Evolutionary conservation across 352 stramenopile species (phyloP), one percentile per base, ranked within the genome.

Genomic region (Globisporangium middletonii): DNA sequence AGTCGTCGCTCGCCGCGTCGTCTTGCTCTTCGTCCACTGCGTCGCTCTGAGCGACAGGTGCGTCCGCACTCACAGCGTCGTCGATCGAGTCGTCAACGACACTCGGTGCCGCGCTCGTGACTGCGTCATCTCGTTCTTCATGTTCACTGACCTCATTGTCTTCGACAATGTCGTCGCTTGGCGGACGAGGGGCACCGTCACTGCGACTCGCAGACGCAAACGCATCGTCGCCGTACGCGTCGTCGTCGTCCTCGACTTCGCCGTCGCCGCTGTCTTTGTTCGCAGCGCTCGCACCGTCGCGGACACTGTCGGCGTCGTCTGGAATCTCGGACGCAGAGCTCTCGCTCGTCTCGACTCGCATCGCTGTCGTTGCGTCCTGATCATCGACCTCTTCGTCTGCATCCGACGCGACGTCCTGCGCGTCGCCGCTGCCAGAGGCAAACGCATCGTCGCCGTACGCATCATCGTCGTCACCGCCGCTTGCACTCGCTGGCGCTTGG

Each of bases 361-460:
- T 8, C n/a, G 41, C 15, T 19, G 41, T 5, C 12, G 28, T 51
- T 12, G 41, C 30, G 6, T 15, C 26, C 19, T 55, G 26, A 11
- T 16, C 55, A 12, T 46, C 27, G 13, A 33, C 38, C 15, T 33
- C 30, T 19, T 46, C 56, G 15, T 57, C 57, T 3, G 28, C 47
- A 26, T 54, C 35, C 13, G 48, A 19, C 8, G 9, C 41, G 0
- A 26, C 23, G 1, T 19, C 15, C 7, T 19, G 6, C 1, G 26
- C 37, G 8, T 38, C 50, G 9, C 23, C 41, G 5, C 35, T 55
- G 35, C 45, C 28, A 7, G 59, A 64, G 6, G 46, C 59, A 51
- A 64, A 60, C 19, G 51, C 52, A 4, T 59, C 38, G 4, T 64
- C 52, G 23, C 23, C 23, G 46, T 64, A 64, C 16, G 44, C 52